Conservation (phyloP, 352 stramenopile genomes). For the Globisporangium paddicum region DNA sequence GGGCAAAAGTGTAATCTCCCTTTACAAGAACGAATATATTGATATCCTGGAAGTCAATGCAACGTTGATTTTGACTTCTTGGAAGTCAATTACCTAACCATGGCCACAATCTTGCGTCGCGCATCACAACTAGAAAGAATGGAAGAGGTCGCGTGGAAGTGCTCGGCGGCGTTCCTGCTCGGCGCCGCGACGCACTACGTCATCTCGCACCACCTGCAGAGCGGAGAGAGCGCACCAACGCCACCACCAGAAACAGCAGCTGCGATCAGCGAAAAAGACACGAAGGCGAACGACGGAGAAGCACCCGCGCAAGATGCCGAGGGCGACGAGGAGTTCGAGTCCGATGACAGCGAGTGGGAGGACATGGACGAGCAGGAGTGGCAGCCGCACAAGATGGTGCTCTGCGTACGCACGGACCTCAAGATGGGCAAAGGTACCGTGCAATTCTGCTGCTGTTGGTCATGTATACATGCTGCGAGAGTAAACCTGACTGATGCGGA, state of each 20-base stretch:
- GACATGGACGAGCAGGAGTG: constrained; percentile 49
- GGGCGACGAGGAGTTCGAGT: constrained; percentile 22
- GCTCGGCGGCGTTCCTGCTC: constrained; percentile 66
- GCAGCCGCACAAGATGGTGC: constrained; percentile 91
- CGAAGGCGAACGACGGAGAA: not conserved
- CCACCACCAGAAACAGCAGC: not conserved
- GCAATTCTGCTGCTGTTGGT: constrained; percentile 36
- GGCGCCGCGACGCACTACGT: constrained; percentile 66
- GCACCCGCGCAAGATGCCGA: constrained; percentile 5
- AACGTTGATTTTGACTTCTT: not conserved
- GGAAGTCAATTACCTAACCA: not conserved
- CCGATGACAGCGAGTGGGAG: constrained; percentile 60
- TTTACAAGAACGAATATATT: too few species aligned
- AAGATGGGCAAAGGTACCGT: constrained; percentile 95
- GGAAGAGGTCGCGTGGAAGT: constrained; percentile 79
- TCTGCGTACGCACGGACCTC: constrained; percentile 93
- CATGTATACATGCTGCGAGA: not conserved
- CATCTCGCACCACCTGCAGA: constrained; percentile 32
- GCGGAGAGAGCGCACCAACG: not conserved
- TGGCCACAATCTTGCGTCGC: not conserved
- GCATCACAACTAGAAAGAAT: constrained; percentile 7
- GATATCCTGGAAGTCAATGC: too few species aligned
- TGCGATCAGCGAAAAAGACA: not conserved
- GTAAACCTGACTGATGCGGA: not conserved
- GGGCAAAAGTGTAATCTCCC: too few species aligned